A percentile compares a stretch with the other conserved stretches of the same genome.
Evolutionary conservation across 2,329 filamentous ascomycete species (phyloP).

Genomic region (Diaporthe sp.): DNA sequence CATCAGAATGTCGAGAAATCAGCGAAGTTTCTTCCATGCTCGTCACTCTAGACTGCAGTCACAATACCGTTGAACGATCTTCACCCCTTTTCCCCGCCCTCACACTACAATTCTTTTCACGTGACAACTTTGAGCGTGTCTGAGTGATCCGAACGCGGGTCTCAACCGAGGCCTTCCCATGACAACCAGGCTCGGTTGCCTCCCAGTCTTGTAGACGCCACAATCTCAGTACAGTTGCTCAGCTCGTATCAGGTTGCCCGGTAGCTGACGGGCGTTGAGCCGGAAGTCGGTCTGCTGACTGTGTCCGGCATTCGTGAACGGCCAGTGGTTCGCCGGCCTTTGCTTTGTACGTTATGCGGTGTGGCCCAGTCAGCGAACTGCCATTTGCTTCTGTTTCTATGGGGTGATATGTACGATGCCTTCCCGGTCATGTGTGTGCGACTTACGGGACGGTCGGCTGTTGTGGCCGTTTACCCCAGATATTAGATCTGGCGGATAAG

Average conservation of each 20-base stretch:
- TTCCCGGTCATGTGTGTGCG: neutral
- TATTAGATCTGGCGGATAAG: slow-evolving; percentile 26
- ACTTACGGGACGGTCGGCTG: slow-evolving; percentile 6
- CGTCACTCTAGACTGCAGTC: neutral
- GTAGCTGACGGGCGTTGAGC: neutral
- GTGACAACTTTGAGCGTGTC: neutral
- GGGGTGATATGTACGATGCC: neutral
- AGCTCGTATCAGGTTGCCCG: slow-evolving; percentile 20
- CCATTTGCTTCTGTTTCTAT: neutral
- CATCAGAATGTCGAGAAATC: neutral
- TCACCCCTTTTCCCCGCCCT: neutral
- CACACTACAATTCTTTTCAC: neutral
- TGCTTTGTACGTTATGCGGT: slow-evolving; percentile 3
- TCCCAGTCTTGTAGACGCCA: neutral
- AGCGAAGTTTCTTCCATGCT: neutral
- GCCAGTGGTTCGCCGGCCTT: neutral
- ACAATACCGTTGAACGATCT: neutral
- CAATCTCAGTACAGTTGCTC: neutral
- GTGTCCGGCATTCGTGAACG: slow-evolving; percentile 2
- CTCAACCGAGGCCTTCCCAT: neutral
- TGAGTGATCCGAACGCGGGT: neutral
- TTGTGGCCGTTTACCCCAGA: slow-evolving; percentile 33
- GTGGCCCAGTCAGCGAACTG: slow-evolving; percentile 16
- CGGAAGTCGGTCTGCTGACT: slow-evolving; percentile 33
- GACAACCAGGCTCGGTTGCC: neutral